Evolutionary conservation across 1,139 yeast species (phyloP).

Genomic region (Dujonia santamariae): DNA sequence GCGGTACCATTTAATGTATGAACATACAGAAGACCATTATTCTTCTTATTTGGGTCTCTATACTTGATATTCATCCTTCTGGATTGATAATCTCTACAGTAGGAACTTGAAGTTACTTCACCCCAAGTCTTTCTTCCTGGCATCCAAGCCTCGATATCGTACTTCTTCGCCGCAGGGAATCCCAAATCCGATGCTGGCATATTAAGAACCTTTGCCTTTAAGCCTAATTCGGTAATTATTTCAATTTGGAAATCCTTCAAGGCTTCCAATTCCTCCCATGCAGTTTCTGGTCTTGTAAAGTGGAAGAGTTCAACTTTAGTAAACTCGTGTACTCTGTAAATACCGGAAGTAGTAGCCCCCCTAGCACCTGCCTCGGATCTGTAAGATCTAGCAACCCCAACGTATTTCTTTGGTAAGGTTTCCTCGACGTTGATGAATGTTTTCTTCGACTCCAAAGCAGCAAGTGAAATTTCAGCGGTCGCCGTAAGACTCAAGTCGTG

Average conservation of each 20-base stretch:
- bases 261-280: conserved; percentile 54
- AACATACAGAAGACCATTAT: conserved; percentile 47
- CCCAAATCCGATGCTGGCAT: conserved; percentile 94
- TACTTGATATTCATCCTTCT: conserved; percentile 73
- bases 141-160: conserved; percentile 98
- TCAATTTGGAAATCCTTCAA: conserved; percentile 64
- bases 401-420: conserved; percentile 55
- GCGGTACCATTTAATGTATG: conserved; percentile 96
- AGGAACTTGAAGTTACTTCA: conserved; percentile 86
- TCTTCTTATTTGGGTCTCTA: conserved; percentile 24
- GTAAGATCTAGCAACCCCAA: conserved; percentile 83
- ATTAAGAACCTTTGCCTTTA: conserved; percentile 75
- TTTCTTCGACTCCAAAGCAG: conserved; percentile 54
- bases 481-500: conserved; percentile 73
- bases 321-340: conserved; percentile 95
- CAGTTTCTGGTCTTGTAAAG: conserved; percentile 53
- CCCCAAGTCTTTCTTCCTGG: conserved; percentile 96
- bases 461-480: conserved; percentile 94
- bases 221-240: conserved; percentile 63
- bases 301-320: conserved; percentile 94
- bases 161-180: conserved; percentile 88
- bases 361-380: conserved; percentile 98
- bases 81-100: conserved; percentile 90
- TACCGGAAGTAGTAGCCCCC: conserved; percentile 88
- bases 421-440: conserved; percentile 16